Evolutionary conservation across 257 asterid species (phyloP), one percentile per base, ranked within the genome.

Genomic region (Solanum dulcamara): DNA sequence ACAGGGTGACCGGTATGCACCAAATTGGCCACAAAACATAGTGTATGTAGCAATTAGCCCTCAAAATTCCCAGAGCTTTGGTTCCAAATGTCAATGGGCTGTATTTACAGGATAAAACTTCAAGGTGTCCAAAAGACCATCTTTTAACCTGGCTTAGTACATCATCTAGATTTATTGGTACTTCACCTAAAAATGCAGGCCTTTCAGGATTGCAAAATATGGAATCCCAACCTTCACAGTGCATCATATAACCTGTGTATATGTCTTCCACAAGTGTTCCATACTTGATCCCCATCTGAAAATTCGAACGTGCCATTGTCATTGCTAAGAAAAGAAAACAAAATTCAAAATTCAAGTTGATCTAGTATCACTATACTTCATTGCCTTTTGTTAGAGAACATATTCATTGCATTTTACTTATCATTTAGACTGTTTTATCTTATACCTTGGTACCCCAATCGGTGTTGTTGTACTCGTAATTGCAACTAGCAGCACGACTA

Each of bases 231-330:
- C 92, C 92, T 68, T 80, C 84, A 26, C 89, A 88, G 1, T 86
- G 88, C 38, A 89, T 68, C 30, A 42, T 80, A 64, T 84, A 84
- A 28, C 92, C 90, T 0, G 92, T 88, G 35, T 83, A 89, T 81
- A 81, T 81, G 83, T 89, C 92, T 84, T 89, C 92, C 35, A 84
- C 87, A 57, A 88, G 84, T 1, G 90, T 86, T 7, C 86, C 83
- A 62, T 89, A 89, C 83, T 87, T 86, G 77, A 84, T 88, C 13
- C 92, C 92, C 18, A 85, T 75, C 92, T 89, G 89, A 72, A 71
- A 71, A 10, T 71, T 71, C 28, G 2, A 71, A 38, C 26, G 5
- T 71, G 9, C 8, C 13, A 71, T 22, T 37, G 11, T 68, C 79
- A 35, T 10, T 38, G n/a, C n/a, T n/a, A n/a, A 71, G 20, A 22